A percentile compares a stretch with the other conserved stretches of the same genome.
Evolutionary conservation across 345 rosid species (phyloP).

Genomic region (Kandelia obovata): DNA sequence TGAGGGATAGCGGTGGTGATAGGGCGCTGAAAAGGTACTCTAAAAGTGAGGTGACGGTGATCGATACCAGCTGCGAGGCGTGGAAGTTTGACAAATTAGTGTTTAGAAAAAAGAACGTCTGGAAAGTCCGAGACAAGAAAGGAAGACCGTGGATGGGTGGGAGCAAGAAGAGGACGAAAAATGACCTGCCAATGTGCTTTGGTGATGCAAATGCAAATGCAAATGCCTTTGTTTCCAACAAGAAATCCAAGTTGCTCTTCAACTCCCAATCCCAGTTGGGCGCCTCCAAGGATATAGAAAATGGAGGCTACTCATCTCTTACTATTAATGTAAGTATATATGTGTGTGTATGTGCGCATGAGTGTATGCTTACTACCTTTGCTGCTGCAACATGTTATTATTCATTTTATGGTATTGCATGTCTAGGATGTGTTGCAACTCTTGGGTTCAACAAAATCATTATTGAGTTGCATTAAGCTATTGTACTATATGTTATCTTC

Average conservation of each 20-base stretch:
- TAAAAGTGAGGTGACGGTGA: slow-evolving; percentile 90
- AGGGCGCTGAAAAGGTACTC: no score
- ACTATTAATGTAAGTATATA: slow-evolving; percentile 30
- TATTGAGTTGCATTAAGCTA: background rate
- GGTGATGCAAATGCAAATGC: slow-evolving; percentile 26
- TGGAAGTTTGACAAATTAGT: slow-evolving; percentile 92
- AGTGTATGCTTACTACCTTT: no score
- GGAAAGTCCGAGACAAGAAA: slow-evolving; percentile 86
- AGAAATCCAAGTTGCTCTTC: slow-evolving; percentile 38
- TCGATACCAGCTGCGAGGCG: slow-evolving; percentile 68
- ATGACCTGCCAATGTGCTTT: slow-evolving; percentile 20
- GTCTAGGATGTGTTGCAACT: slow-evolving; percentile 2
- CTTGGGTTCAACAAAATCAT: background rate
- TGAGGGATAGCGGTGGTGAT: slow-evolving; percentile 23
- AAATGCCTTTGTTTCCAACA: slow-evolving; percentile 38
- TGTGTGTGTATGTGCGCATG: background rate
- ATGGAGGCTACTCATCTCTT: slow-evolving; percentile 12
- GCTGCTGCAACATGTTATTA: no score
- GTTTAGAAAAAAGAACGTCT: slow-evolving; percentile 63
- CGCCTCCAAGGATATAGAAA: slow-evolving; percentile 16
- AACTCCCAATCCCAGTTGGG: slow-evolving; percentile 11
- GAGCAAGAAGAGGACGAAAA: slow-evolving; percentile 63
- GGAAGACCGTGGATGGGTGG: slow-evolving; percentile 49
- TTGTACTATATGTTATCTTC: background rate
- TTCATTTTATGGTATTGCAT: slow-evolving; percentile 6